Evolutionary conservation across 2,329 filamentous ascomycete species (phyloP).

Genomic region (Ploettnerulaceae sp.): DNA sequence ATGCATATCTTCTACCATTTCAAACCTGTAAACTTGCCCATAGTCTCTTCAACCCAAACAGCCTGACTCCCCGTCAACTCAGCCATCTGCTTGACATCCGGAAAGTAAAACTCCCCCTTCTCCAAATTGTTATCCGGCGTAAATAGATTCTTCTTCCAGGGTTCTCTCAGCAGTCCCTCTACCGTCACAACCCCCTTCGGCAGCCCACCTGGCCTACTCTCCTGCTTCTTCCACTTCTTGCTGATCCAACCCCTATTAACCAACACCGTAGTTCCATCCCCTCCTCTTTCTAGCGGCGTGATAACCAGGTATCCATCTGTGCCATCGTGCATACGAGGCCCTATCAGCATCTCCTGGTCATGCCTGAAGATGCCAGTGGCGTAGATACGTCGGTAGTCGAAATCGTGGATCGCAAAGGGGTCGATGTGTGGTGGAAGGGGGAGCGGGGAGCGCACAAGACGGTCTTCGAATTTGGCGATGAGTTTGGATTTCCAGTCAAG

Average conservation of each 20-base stretch:
- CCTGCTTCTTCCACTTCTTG: conserved; percentile 65
- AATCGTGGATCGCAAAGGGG: conserved; percentile 74
- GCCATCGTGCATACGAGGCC: conserved; percentile 82
- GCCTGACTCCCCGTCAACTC: conserved; percentile 73
- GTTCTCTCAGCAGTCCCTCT: conserved; percentile 79
- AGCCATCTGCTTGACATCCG: conserved; percentile 91
- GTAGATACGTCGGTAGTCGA: conserved; percentile 83
- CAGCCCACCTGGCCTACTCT: conserved; percentile 57
- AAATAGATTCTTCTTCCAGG: conserved; percentile 97
- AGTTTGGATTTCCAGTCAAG: conserved; percentile 92
- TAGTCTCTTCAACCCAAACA: conserved; percentile 94
- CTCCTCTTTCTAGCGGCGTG: conserved; percentile 76
- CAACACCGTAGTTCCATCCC: conserved; percentile 64
- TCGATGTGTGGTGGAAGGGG: conserved; percentile 82
- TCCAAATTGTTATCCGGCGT: conserved; percentile 86
- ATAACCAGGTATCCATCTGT: conserved; percentile 88
- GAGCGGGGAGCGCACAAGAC: conserved; percentile 77
- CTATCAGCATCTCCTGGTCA: conserved; percentile 94
- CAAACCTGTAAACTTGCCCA: conserved; percentile 53
- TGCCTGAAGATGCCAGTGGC: conserved; percentile 72
- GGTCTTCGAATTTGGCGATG: conserved; percentile 87
- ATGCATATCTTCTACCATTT: background rate
- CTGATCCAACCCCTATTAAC: conserved; percentile 91
- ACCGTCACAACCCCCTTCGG: conserved; percentile 69
- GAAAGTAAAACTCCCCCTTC: conserved; percentile 86